Base-by-base conservation (phyloP, 305 asterid genomes). In the Salvia sclarea region DNA sequence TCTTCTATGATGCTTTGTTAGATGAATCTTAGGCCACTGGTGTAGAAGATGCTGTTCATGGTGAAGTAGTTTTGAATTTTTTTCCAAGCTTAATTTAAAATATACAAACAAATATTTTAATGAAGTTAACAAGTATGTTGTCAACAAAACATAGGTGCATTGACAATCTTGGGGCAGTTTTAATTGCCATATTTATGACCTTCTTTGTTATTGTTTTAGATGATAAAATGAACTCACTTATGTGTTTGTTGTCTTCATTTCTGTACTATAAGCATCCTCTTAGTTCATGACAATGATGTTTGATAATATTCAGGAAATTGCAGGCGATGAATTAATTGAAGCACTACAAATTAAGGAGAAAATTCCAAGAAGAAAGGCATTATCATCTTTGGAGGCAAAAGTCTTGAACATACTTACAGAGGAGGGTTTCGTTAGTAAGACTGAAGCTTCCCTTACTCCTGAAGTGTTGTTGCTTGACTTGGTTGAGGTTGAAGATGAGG, bases 361-460 rank as follows among this genome's bases (percentile, higher is more conserved):
- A 82, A 81, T 91, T 71, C 96, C 98, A 38, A 85, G 98, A 85
- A 81, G 96, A 68, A 94, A 89, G 81, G 97, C 95, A 5, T 77
- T 94, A 57, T 80, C 95, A 12, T 68, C 80, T 56, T 55, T 94
- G 68, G 99, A 91, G 84, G 85, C 74, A 47, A 84, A 88, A 68
- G 98, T 87, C 50, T 61, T 86, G 74, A 83, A 63, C 80, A 89
- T 91, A 82, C 96, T 94, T 60, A 84, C 98, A 31, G 97, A 91
- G 72, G 86, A 89, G 75, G 99, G 99, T 61, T 89, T 86, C 78
- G 86, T 91, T 50, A 87, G 93, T 75, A 86, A 83, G 73, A 78
- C 37, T n/a, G 95, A 81, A 79, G 70, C 86, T 80, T 68, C 76
- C 59, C 76, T 60, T 66, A 61, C 84, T 68, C 69, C 84, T 81